These are phyloP conservation scores for Tetrapisispora iriomotensis DNA, from an alignment of 805 yeast species.

Conservation along the genomic window DNA sequence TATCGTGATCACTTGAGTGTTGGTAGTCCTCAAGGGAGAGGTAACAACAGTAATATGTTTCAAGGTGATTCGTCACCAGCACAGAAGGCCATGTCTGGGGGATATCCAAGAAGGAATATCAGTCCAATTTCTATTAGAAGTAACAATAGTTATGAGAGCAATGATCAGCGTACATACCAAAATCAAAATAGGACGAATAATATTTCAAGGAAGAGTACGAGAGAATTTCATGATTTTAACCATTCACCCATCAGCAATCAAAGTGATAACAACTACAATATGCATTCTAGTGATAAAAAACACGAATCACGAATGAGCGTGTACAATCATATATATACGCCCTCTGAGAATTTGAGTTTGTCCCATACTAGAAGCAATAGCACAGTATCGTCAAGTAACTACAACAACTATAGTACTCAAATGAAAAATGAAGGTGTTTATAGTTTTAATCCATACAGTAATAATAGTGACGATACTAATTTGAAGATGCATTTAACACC, in stretches of 20 bases:
- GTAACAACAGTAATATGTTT: no score
- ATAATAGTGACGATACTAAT: not conserved
- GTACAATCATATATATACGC: not conserved
- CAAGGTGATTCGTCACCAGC: no score
- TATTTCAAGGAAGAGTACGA: no score
- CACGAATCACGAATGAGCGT: not conserved
- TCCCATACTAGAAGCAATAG: not conserved
- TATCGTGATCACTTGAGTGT: no score
- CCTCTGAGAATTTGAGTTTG: not conserved
- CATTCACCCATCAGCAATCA: no score
- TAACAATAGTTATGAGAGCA: not conserved
- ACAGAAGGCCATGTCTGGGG: no score
- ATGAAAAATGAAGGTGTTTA: not conserved
- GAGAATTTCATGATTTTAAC: no score
- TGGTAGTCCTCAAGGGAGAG: no score
- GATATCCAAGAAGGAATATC: not conserved
- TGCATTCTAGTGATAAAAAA: not conserved
- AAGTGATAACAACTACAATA: not conserved
- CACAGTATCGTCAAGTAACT: not conserved
- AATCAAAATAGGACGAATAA: not conserved
- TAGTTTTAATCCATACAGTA: slow-evolving; percentile 1
- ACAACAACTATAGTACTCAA: not conserved
- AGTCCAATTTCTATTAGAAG: slow-evolving; percentile 1
- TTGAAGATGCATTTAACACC: slow-evolving; percentile 13
- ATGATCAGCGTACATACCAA: no score